These are phyloP conservation scores for Dactylonectria estremocensis DNA, from an alignment of 2,329 filamentous ascomycete genomes.

Conservation along the genomic window DNA sequence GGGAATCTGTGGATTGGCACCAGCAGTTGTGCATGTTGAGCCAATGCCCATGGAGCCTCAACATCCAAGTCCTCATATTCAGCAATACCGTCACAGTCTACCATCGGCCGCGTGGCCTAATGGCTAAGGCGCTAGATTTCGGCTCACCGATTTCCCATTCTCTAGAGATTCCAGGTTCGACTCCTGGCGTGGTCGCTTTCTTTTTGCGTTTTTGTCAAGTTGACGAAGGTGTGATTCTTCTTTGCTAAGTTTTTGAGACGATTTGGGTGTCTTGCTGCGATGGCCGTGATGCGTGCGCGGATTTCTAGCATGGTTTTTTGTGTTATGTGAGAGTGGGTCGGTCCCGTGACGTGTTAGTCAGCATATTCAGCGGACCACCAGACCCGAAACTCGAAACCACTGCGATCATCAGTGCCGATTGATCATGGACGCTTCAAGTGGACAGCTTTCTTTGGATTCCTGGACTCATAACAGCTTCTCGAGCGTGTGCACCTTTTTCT, in stretches of 20 bases:
- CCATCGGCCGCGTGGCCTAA: constrained; percentile 44
- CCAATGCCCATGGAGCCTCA: neutral
- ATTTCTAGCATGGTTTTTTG: neutral
- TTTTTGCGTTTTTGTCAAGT: neutral
- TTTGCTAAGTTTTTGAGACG: constrained; percentile 19
- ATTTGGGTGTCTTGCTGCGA: neutral
- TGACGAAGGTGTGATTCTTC: constrained; percentile 2
- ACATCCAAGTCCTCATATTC: neutral
- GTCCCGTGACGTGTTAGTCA: too few relatives aligned
- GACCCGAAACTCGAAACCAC: too few relatives aligned
- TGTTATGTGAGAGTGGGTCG: too few relatives aligned
- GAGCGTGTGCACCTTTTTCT: too few relatives aligned
- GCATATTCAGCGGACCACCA: too few relatives aligned
- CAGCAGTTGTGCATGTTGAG: neutral
- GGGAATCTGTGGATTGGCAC: neutral
- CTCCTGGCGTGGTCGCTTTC: constrained; percentile 44
- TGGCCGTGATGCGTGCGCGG: neutral
- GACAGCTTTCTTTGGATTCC: too few relatives aligned
- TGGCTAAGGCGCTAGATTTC: constrained; percentile 47
- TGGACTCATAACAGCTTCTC: too few relatives aligned
- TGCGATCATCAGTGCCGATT: too few relatives aligned
- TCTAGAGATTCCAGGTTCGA: constrained; percentile 48
- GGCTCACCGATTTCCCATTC: constrained; percentile 28
- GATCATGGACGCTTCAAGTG: too few relatives aligned
- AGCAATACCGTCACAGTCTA: neutral